These are phyloP conservation scores for Ilyonectria mors-panacis DNA, from an alignment of 2,329 filamentous ascomycete genomes.

Conservation along the genomic window DNA sequence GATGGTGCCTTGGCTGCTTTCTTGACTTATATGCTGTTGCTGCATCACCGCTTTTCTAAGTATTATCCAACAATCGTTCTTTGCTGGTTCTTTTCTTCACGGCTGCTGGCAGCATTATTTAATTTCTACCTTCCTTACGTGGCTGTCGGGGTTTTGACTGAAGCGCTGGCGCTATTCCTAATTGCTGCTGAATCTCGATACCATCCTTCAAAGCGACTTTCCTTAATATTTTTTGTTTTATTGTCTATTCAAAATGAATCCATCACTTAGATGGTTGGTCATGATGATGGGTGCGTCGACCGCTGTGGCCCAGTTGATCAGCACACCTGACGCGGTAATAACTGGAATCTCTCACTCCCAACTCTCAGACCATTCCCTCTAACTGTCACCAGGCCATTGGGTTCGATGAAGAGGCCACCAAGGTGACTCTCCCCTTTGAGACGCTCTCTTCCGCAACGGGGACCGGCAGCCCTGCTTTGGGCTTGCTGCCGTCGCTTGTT, in stretches of 20 bases:
- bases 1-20: background rate
- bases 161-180: background rate
- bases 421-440: background rate
- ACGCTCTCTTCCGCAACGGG: background rate
- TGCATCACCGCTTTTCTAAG: background rate
- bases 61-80: background rate
- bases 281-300: slow-evolving; percentile 1
- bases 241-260: background rate
- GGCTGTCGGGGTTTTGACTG: background rate
- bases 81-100: background rate
- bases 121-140: background rate
- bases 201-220: background rate
- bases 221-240: background rate
- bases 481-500: background rate
- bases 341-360: background rate
- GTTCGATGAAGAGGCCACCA: background rate
- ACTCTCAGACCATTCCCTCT: background rate
- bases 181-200: background rate
- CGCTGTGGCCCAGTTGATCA: background rate
- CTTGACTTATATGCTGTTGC: background rate
- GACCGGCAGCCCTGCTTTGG: background rate
- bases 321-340: background rate
- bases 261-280: background rate
- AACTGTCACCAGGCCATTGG: background rate
- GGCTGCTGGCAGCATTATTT: slow-evolving; percentile 6